Evolutionary conservation across 1,139 yeast species (phyloP), one percentile per base, ranked within the genome.

Genomic region (Blastobotrys illinoisensis): DNA sequence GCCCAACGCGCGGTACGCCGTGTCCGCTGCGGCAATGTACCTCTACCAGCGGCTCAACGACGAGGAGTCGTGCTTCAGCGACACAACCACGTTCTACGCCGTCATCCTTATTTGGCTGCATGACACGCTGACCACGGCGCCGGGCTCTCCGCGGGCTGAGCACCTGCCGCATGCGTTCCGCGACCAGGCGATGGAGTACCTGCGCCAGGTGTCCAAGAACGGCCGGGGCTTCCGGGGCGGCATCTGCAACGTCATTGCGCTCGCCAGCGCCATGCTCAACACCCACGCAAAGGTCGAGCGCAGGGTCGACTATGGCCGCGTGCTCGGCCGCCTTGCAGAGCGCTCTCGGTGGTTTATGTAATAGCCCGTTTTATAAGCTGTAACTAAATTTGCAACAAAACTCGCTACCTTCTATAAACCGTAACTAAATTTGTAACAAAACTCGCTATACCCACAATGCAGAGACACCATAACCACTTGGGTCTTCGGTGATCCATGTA

Each of bases 61-160:
- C n/a, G 32, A 26, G 9, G 32, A 26, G 32, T 26, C 32, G 32
- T 26, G 32, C 46, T 21, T 18, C 9, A 44, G 21, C 46, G 23
- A 16, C 24, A 62, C 63, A 7, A 63, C 64, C 44, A 60, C 65
- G 2, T 68, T 65, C 54, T 61, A 65, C 47, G 59, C 69, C 4
- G 65, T 61, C 9, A 48, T 68, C 4, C 61, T 63, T 9, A 54
- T 68, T 19, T 67, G 67, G 70, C 59, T 68, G 11, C 57, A 60
- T 50, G 67, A 66, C 54, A 44, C 9, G 9, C 54, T 61, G 46
- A 62, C 19, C 4, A 18, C 19, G 13, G 23, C 23, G 18, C 11
- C 18, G 60, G 20, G 46, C 43, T 52, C 49, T 21, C 44, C 44
- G 50, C 54, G 32, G 13, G 6, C 32, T 9, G 32, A 26, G 13